These are phyloP conservation scores for Cladosporium sphaerospermum DNA, from an alignment of 2,329 filamentous ascomycete species.

Conservation along the genomic window DNA sequence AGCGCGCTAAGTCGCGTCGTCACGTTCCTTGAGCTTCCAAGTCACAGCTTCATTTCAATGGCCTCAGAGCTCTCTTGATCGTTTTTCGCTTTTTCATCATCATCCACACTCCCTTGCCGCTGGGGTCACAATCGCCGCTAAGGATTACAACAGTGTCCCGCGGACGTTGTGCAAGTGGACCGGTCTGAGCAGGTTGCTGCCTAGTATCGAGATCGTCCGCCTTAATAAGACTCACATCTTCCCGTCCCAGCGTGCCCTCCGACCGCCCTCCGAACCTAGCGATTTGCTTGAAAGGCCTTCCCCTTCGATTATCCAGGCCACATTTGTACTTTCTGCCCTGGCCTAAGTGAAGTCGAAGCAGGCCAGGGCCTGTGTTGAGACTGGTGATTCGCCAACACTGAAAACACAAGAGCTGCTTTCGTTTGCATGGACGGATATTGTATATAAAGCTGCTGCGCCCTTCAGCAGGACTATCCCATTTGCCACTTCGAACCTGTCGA, in stretches of 20 bases:
- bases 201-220: neutral
- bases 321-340: constrained; percentile 2
- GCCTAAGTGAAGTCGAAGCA: neutral
- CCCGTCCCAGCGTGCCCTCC: neutral
- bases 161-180: too few relatives aligned
- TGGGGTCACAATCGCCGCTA: too few relatives aligned
- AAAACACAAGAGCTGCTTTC: neutral
- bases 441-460: neutral
- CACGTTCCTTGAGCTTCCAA: too few relatives aligned
- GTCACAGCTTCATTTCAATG: too few relatives aligned
- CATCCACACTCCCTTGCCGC: too few relatives aligned
- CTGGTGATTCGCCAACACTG: neutral
- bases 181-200: neutral
- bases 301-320: neutral
- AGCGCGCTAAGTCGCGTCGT: too few relatives aligned
- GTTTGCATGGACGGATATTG: neutral
- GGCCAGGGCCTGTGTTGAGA: constrained; percentile 1
- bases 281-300: neutral
- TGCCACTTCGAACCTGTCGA: neutral
- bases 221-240: constrained; percentile 4
- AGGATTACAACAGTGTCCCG: too few relatives aligned
- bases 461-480: neutral
- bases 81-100: too few relatives aligned
- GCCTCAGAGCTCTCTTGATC: too few relatives aligned
- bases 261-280: neutral